Evolutionary conservation across 495 filamentous ascomycete species (phyloP), one percentile per base, ranked within the genome.

Genomic region (Thermochaetoides thermophila): DNA sequence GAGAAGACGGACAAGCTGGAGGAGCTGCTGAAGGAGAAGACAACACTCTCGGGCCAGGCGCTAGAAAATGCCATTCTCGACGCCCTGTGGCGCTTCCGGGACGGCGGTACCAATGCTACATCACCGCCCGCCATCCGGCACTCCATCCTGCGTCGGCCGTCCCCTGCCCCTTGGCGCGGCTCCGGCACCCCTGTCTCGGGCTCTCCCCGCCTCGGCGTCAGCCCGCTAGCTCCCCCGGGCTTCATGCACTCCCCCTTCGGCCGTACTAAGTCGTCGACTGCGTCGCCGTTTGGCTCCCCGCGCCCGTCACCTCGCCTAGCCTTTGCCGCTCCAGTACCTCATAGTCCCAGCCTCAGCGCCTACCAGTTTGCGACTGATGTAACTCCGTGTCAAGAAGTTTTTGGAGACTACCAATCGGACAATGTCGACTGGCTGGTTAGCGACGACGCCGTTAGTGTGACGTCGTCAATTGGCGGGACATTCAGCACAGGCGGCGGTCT

Each of bases 391-490:
- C 75, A 78, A 18, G 85, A 95, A 39, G 76, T 80, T 31, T 94
- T 92, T 50, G 85, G 84, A 9, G 87, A 96, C 47, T 76, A 82
- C 43, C 85, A 85, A 32, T 85, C 76, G 37, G 89, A 96, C 51
- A 87, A 82, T 41, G 83, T 96, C 26, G 86, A 95, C 51, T 96
- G 89, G 91, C 64, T 96, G 23, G 83, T 94, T 25, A 85, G 76
- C 39, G 91, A 99, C 46, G 87, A 94, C 57, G 72, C 75, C 34
- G 68, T 70, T 24, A 91, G 80, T 47, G 72, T 72, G 31, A 77
- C 83, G 9, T 94, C 84, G 8, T 71, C 75, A 3, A 67, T 71
- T 14, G 74, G 73, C 3, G 63, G 65, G 25, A n/a, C n/a, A n/a
- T n/a, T n/a, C n/a, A n/a, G n/a, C n/a, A n/a, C n/a, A n/a, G n/a